Evolutionary conservation across 2,329 filamentous ascomycete species (phyloP).

Genomic region (Fusarium oligoseptatum): DNA sequence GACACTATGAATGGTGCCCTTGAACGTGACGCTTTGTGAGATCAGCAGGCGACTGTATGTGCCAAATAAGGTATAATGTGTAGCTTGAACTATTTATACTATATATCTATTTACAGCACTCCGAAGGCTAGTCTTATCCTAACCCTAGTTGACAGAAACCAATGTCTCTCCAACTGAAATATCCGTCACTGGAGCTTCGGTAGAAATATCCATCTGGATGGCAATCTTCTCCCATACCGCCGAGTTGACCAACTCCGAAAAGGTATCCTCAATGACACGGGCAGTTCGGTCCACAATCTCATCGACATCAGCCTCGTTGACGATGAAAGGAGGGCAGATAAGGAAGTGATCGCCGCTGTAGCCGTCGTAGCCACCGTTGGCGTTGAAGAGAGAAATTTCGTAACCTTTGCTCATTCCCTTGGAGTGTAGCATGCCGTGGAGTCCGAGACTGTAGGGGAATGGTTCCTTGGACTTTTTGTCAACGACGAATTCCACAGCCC

Average conservation of each 20-base stretch:
- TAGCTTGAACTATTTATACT: neutral
- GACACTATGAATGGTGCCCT: neutral
- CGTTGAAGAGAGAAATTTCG: constrained; percentile 39
- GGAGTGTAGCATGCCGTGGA: constrained; percentile 27
- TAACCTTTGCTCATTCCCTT: constrained; percentile 38
- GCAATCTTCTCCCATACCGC: constrained; percentile 36
- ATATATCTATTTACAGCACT: neutral
- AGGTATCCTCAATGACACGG: constrained; percentile 35
- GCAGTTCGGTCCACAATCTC: constrained; percentile 37
- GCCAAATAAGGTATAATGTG: neutral
- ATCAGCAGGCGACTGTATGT: neutral
- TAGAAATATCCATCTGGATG: constrained; percentile 28
- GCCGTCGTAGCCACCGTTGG: constrained; percentile 39
- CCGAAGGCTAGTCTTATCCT: neutral
- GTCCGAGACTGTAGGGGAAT: constrained; percentile 27
- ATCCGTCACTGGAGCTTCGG: neutral
- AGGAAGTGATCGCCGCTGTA: constrained; percentile 40
- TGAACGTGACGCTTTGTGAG: neutral
- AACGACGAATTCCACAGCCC: constrained; percentile 40
- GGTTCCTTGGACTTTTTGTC: constrained; percentile 38
- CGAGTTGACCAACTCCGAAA: constrained; percentile 24
- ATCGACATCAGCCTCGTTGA: constrained; percentile 29
- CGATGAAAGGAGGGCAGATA: constrained; percentile 37
- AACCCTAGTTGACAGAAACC: neutral
- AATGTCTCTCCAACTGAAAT: neutral